Percentiles rank a stretch among this genome's conserved stretches.
Conservation (phyloP, 371 early-diverging fungal genomes). For the Conidiobolus incongruus region DNA sequence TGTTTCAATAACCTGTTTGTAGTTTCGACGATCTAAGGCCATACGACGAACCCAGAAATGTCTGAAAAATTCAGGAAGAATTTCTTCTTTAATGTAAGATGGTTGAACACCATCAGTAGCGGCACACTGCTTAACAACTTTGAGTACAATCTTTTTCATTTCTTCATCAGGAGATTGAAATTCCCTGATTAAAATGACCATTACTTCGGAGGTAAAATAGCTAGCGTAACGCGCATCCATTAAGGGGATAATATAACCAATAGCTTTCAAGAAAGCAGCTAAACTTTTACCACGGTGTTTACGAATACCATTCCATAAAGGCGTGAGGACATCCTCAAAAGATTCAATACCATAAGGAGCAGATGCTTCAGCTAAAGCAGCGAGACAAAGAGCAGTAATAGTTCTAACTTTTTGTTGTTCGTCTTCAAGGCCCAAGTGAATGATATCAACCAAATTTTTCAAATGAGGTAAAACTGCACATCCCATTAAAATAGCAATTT, state of each 20-base stretch:
- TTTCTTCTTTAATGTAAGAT: constrained; percentile 61
- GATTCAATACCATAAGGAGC: constrained; percentile 95
- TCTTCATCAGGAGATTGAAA: constrained; percentile 94
- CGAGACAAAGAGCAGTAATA: constrained; percentile 80
- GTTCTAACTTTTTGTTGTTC: constrained; percentile 92
- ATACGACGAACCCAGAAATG: constrained; percentile 95
- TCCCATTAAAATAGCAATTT: constrained; percentile 83
- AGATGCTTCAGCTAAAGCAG: constrained; percentile 91
- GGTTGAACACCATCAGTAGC: constrained; percentile 81
- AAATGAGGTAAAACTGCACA: constrained; percentile 90
- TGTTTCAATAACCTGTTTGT: constrained; percentile 74
- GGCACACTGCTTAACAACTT: constrained; percentile 89
- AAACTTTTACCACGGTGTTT: constrained; percentile 88
- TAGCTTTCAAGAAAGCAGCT: constrained; percentile 94
- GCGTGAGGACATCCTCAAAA: no score
- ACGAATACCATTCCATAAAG: constrained; percentile 83
- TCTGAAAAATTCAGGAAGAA: constrained; percentile 84
- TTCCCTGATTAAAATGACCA: constrained; percentile 80
- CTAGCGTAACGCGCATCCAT: constrained; percentile 92
- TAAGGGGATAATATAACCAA: constrained; percentile 90
- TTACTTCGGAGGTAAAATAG: constrained; percentile 78
- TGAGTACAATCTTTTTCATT: constrained; percentile 93
- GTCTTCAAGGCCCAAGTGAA: constrained; percentile 80
- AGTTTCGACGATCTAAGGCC: constrained; percentile 86
- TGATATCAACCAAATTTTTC: constrained; percentile 70